A percentile compares a stretch with the other conserved stretches of the same genome.
Conservation (phyloP, 208 protist genomes). For the Leishmania tarentolae region DNA sequence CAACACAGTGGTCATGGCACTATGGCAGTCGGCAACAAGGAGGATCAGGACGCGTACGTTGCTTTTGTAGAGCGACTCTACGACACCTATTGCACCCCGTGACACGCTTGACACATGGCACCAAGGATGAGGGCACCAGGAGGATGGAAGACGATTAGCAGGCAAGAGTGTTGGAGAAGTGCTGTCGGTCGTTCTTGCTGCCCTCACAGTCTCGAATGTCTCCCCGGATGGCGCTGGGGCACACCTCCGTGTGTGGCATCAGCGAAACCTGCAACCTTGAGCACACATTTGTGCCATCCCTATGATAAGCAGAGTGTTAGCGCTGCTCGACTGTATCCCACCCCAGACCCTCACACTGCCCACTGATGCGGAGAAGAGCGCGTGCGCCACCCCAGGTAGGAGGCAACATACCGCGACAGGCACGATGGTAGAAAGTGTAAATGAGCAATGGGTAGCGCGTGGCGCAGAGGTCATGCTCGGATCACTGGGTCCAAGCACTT, state of each 20-base stretch:
- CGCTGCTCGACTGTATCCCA: not conserved
- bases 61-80: slow-evolving; percentile 82
- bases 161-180: not conserved
- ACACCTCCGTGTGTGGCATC: not conserved
- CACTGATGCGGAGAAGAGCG: not conserved
- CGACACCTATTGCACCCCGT: slow-evolving; percentile 62
- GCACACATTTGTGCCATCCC: not conserved
- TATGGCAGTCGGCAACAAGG: slow-evolving; percentile 74
- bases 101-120: not conserved
- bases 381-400: not conserved
- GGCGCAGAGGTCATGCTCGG: not conserved
- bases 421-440: not conserved
- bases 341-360: not conserved
- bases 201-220: not conserved
- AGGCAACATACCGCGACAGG: not conserved
- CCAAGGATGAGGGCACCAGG: not conserved
- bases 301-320: not conserved
- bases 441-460: not conserved
- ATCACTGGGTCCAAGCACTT: not conserved
- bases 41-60: slow-evolving; percentile 85
- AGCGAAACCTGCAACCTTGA: too few relatives aligned
- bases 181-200: not conserved
- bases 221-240: not conserved
- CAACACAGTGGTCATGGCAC: slow-evolving; percentile 72
- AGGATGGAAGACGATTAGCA: not conserved